These are phyloP conservation scores for Didymella sp. DNA, from an alignment of 2,329 filamentous ascomycete genomes.

Conservation along the genomic window DNA sequence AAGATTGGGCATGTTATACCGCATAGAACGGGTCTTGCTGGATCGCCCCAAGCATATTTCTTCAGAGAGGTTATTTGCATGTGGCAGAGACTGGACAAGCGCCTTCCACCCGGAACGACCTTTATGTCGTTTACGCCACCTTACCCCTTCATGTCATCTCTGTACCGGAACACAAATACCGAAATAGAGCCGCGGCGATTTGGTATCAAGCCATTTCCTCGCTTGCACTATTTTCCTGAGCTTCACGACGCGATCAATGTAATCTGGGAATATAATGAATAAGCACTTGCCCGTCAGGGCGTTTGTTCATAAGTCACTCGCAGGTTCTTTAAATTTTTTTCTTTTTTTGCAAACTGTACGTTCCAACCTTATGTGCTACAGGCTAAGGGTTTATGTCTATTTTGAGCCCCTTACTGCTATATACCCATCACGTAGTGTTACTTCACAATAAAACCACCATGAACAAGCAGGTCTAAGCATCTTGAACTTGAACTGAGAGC, in stretches of 20 bases:
- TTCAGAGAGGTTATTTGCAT: not conserved
- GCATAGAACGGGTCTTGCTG: not conserved
- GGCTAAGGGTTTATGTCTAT: too few species aligned
- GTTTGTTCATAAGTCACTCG: too few species aligned
- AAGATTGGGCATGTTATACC: not conserved
- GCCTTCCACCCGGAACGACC: not conserved
- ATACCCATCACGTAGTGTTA: too few species aligned
- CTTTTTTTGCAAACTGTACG: too few species aligned
- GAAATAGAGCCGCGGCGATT: too few species aligned
- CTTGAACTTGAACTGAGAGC: conserved; percentile 25
- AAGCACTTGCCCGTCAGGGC: too few species aligned
- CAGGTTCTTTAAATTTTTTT: too few species aligned
- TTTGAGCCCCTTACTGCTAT: conserved; percentile 25
- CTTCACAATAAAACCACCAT: too few species aligned
- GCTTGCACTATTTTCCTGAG: conserved; percentile 21
- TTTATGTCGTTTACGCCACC: conserved; percentile 33
- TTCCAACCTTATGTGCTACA: too few species aligned
- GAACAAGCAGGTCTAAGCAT: conserved; percentile 30
- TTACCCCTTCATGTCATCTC: conserved; percentile 35
- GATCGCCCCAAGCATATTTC: not conserved
- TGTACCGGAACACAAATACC: conserved; percentile 33
- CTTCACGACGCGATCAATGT: conserved; percentile 32
- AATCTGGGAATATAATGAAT: too few species aligned
- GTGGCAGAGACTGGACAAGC: not conserved
- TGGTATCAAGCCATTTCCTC: too few species aligned